Evolutionary conservation across 192 early-diverging fungal species (phyloP).

Genomic region (Backusella tarrabulga): DNA sequence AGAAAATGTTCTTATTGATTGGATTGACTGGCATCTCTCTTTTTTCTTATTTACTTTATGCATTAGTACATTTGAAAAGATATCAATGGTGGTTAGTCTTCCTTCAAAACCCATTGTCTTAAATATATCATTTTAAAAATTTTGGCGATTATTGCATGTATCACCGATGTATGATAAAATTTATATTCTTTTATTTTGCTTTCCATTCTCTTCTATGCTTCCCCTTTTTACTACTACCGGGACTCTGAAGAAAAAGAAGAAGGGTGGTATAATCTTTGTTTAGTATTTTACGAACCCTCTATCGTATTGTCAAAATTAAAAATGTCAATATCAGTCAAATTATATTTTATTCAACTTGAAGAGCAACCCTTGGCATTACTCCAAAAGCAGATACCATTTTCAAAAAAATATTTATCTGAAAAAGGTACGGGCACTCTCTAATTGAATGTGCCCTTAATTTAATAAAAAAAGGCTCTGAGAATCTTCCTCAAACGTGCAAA

Average conservation of each 20-base stretch:
- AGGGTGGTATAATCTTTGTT: background rate
- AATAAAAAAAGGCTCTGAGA: slow-evolving; percentile 2
- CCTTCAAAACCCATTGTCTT: slow-evolving; percentile 87
- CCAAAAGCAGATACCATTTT: slow-evolving; percentile 58
- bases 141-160: slow-evolving; percentile 81
- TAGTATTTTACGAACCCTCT: slow-evolving; percentile 63
- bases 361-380: slow-evolving; percentile 66
- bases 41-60: background rate
- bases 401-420: slow-evolving; percentile 62
- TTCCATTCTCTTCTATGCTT: background rate
- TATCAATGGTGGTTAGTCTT: slow-evolving; percentile 89
- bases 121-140: slow-evolving; percentile 72
- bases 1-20: slow-evolving; percentile 84
- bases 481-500: background rate
- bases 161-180: slow-evolving; percentile 83
- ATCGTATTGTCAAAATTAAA: slow-evolving; percentile 88
- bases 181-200: background rate
- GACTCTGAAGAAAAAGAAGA: background rate
- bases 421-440: slow-evolving; percentile 48
- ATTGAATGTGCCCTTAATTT: slow-evolving; percentile 20
- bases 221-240: background rate
- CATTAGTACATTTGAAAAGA: slow-evolving; percentile 88
- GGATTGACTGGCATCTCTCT: slow-evolving; percentile 85
- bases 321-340: slow-evolving; percentile 68
- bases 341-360: slow-evolving; percentile 90